Percentiles rank a stretch among this genome's conserved stretches.
phyloP scores from a whole-genome alignment of 192 early-diverging fungal genomes.

The Umbelopsis sp. region DNA sequence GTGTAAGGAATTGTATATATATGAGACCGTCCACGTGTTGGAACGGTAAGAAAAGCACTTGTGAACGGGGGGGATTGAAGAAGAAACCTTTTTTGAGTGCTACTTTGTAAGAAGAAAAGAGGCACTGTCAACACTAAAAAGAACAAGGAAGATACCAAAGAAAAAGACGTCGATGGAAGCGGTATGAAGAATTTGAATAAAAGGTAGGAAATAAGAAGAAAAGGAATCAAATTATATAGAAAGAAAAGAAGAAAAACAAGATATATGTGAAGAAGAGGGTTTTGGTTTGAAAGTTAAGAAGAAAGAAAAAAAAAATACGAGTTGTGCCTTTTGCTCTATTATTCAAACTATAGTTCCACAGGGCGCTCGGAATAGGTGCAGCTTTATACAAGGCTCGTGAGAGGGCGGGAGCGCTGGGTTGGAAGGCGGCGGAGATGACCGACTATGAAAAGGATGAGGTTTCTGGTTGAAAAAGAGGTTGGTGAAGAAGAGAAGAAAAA shows the following conservation, averaged over 20 bases:
- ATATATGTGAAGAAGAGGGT: too few species aligned
- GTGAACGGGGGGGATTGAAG: not conserved
- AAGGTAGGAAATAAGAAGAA: too few species aligned
- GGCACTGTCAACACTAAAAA: not conserved
- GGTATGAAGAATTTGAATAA: too few species aligned
- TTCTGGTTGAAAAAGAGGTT: not conserved
- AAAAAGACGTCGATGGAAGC: not conserved
- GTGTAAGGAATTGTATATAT: slow-evolving; percentile 8
- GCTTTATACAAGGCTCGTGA: slow-evolving; percentile 20
- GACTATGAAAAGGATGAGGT: slow-evolving; percentile 6
- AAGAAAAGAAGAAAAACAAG: too few species aligned
- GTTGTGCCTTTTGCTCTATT: not conserved
- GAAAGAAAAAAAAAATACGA: not conserved
- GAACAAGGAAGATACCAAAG: not conserved
- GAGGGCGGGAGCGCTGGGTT: slow-evolving; percentile 23
- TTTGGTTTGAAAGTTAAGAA: not conserved
- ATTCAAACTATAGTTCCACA: slow-evolving; percentile 18
- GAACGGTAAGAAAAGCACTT: not conserved
- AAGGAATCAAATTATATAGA: too few species aligned
- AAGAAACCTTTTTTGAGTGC: not conserved
- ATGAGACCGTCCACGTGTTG: too few species aligned
- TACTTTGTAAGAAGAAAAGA: slow-evolving; percentile 18
- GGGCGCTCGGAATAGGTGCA: slow-evolving; percentile 22
- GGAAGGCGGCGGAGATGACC: slow-evolving; percentile 9
- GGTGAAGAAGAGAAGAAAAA: not conserved